These are phyloP conservation scores for Cryphonectria naterciae DNA, from an alignment of 2,329 filamentous ascomycete genomes.

Conservation along the genomic window DNA sequence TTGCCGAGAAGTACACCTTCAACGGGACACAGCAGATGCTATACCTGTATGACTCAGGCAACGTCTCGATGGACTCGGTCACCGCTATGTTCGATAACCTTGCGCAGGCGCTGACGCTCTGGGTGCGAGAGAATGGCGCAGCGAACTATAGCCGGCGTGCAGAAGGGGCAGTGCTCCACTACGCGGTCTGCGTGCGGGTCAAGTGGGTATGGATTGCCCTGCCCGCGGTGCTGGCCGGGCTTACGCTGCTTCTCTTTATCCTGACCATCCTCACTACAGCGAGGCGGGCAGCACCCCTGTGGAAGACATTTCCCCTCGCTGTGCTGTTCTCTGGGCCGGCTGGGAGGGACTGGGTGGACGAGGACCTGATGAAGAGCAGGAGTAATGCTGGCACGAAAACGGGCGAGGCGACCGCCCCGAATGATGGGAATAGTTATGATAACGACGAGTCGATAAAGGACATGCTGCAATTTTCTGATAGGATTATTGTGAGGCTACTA, in stretches of 20 bases:
- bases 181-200: conserved; percentile 16
- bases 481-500: background rate
- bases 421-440: background rate
- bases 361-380: background rate
- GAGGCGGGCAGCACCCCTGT: conserved; percentile 1
- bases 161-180: conserved; percentile 1
- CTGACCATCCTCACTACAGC: conserved; percentile 4
- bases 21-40: conserved; percentile 1
- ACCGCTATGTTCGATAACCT: conserved; percentile 5
- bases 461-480: background rate
- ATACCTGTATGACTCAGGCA: background rate
- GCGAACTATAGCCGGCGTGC: background rate
- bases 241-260: background rate
- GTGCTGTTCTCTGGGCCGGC: conserved; percentile 10
- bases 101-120: conserved; percentile 9
- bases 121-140: conserved; percentile 1
- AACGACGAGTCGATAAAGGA: background rate
- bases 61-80: background rate
- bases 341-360: conserved; percentile 15
- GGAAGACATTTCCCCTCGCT: conserved; percentile 17
- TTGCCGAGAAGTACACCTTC: background rate
- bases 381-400: no score
- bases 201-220: conserved; percentile 17
- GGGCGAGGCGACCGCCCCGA: background rate
- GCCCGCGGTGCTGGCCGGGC: conserved; percentile 3